These are phyloP conservation scores for Talaromyces sp. DNA, from an alignment of 2,329 filamentous ascomycete genomes.

Conservation along the genomic window DNA sequence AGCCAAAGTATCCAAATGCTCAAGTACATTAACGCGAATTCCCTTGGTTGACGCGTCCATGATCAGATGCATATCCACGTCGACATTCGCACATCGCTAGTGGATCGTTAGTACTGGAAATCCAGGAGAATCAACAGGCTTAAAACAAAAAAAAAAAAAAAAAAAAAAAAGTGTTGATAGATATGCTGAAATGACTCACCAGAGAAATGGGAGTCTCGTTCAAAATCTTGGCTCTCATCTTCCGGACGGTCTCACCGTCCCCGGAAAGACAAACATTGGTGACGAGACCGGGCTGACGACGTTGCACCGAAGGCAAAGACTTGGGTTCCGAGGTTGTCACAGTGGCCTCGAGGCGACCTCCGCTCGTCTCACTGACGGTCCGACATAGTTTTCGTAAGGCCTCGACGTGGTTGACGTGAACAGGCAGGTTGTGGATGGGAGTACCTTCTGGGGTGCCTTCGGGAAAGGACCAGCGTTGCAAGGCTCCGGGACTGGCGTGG, in stretches of 20 bases:
- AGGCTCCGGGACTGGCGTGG: constrained; percentile 82
- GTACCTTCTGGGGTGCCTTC: constrained; percentile 81
- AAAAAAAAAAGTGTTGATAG: constrained; percentile 17
- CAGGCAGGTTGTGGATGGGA: constrained; percentile 83
- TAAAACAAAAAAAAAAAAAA: constrained; percentile 23
- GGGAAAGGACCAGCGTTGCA: constrained; percentile 90
- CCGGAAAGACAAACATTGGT: constrained; percentile 92
- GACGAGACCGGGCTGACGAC: constrained; percentile 58
- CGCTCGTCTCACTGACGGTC: constrained; percentile 69
- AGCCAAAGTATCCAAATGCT: constrained; percentile 83
- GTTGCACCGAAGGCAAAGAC: constrained; percentile 52
- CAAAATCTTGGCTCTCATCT: constrained; percentile 83
- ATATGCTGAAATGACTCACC: constrained; percentile 57
- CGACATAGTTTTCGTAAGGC: constrained; percentile 76
- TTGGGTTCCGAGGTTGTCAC: constrained; percentile 81
- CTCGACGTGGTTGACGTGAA: constrained; percentile 83
- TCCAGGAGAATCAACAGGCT: background rate
- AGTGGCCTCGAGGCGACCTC: constrained; percentile 74
- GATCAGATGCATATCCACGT: constrained; percentile 87
- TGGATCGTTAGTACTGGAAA: background rate
- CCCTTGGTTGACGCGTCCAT: constrained; percentile 69
- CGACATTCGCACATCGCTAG: constrained; percentile 87
- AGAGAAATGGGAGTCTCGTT: constrained; percentile 90
- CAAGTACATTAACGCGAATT: constrained; percentile 72
- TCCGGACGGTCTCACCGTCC: constrained; percentile 80